These are phyloP conservation scores for Brassica balearica DNA, from an alignment of 441 rosid species.

Conservation along the genomic window DNA sequence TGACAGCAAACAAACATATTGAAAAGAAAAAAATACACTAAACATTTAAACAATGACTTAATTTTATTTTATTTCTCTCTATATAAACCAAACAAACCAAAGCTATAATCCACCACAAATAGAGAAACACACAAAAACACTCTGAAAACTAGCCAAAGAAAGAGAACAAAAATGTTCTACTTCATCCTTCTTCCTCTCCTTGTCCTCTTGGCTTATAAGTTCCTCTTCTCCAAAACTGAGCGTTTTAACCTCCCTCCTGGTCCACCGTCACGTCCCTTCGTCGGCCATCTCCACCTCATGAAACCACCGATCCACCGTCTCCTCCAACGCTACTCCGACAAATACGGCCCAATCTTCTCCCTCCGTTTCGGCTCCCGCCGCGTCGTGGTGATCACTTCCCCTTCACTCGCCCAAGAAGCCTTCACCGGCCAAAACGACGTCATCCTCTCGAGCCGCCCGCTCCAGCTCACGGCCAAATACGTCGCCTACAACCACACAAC, in stretches of 20 bases:
- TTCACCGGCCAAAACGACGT: constrained; percentile 44
- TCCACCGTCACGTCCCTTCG: constrained; percentile 38
- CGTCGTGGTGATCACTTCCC: constrained; percentile 36
- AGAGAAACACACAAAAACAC: too few relatives aligned
- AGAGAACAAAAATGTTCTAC: constrained; percentile 20
- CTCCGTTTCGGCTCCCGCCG: constrained; percentile 42
- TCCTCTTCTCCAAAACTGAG: constrained; percentile 22
- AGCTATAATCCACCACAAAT: too few relatives aligned
- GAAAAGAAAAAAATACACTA: too few relatives aligned
- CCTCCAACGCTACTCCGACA: constrained; percentile 32
- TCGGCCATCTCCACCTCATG: constrained; percentile 46
- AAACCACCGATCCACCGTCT: constrained; percentile 46
- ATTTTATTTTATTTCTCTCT: too few relatives aligned
- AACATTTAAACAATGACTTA: too few relatives aligned
- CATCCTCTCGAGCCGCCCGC: constrained; percentile 37
- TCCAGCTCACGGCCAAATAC: constrained; percentile 30
- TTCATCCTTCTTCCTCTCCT: constrained; percentile 19
- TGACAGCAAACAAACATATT: too few relatives aligned
- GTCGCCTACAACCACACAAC: constrained; percentile 36
- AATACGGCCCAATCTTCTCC: constrained; percentile 43
- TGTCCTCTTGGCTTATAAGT: background rate
- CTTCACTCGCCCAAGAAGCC: constrained; percentile 39
- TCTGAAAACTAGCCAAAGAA: too few relatives aligned
- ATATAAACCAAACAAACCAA: too few relatives aligned
- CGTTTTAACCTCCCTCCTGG: constrained; percentile 37